These are phyloP conservation scores for Begonia masoniana DNA, from an alignment of 306 rosid genomes.

Conservation along the genomic window DNA sequence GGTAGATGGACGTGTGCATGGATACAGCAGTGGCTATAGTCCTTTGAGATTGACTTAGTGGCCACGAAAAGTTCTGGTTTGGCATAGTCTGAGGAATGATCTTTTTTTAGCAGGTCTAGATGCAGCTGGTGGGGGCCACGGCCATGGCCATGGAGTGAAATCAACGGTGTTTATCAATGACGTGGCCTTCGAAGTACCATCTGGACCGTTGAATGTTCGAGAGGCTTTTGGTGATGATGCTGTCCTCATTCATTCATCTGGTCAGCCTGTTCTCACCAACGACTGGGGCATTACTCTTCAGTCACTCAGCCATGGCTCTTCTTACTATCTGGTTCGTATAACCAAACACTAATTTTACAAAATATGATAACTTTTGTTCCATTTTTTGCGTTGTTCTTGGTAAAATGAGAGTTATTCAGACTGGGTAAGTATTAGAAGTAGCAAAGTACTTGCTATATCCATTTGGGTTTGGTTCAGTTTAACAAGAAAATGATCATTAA, in stretches of 20 bases:
- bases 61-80: no score
- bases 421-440: no score
- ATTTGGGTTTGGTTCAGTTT: no score
- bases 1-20: slow-evolving; percentile 71
- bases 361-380: no score
- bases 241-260: slow-evolving; percentile 61
- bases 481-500: no score
- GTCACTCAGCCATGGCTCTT: slow-evolving; percentile 72
- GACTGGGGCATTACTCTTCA: slow-evolving; percentile 87
- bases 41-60: not conserved
- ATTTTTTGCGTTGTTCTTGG: no score
- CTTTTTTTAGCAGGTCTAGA: slow-evolving; percentile 32
- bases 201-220: slow-evolving; percentile 65
- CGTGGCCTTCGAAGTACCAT: slow-evolving; percentile 62
- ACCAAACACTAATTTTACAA: no score
- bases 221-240: slow-evolving; percentile 81
- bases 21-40: slow-evolving; percentile 14
- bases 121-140: slow-evolving; percentile 16
- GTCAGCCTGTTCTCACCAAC: slow-evolving; percentile 75
- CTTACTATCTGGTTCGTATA: slow-evolving; percentile 49
- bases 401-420: no score
- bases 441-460: no score
- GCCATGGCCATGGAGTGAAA: slow-evolving; percentile 19
- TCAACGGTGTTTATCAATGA: slow-evolving; percentile 80
- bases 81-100: slow-evolving; percentile 5